These are phyloP conservation scores for Yamadazyma epiphylla DNA, from an alignment of 1,139 yeast genomes.

Conservation along the genomic window DNA sequence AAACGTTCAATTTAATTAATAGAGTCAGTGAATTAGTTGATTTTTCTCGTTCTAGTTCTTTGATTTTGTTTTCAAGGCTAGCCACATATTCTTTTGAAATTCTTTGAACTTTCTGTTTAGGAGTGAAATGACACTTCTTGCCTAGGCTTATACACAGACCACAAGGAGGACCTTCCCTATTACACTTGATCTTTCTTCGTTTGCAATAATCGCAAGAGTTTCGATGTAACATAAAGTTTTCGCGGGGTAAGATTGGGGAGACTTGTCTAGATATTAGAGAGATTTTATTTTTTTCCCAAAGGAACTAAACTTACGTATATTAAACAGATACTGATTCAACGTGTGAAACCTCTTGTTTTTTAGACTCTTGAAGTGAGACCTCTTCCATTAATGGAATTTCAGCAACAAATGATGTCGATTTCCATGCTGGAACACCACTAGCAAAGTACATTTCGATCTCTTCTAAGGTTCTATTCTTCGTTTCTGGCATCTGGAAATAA, in stretches of 20 bases:
- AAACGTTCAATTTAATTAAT: neutral
- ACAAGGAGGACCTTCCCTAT: constrained; percentile 3
- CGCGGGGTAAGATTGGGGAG: too few species aligned
- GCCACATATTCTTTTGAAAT: neutral
- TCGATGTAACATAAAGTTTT: too few species aligned
- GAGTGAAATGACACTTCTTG: neutral
- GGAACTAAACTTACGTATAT: too few species aligned
- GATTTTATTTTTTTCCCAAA: too few species aligned
- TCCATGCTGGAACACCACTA: constrained; percentile 56
- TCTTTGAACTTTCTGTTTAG: neutral
- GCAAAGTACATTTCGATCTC: constrained; percentile 30
- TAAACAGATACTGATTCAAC: neutral
- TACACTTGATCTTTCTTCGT: constrained; percentile 7
- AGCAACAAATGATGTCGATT: constrained; percentile 13
- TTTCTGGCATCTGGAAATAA: constrained; percentile 59
- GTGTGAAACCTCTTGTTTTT: neutral
- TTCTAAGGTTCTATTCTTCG: constrained; percentile 57
- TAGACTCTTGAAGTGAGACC: neutral
- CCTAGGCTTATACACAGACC: neutral
- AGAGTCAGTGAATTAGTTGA: too few species aligned
- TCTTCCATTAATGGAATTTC: neutral
- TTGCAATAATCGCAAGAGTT: constrained; percentile 6
- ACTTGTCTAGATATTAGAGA: too few species aligned
- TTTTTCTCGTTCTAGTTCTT: neutral
- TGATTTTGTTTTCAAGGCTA: neutral